Percentiles rank a stretch among this genome's conserved stretches.
Evolutionary conservation across 2,329 filamentous ascomycete genomes (phyloP).

Genomic region (Arthrobotrys megalospora): DNA sequence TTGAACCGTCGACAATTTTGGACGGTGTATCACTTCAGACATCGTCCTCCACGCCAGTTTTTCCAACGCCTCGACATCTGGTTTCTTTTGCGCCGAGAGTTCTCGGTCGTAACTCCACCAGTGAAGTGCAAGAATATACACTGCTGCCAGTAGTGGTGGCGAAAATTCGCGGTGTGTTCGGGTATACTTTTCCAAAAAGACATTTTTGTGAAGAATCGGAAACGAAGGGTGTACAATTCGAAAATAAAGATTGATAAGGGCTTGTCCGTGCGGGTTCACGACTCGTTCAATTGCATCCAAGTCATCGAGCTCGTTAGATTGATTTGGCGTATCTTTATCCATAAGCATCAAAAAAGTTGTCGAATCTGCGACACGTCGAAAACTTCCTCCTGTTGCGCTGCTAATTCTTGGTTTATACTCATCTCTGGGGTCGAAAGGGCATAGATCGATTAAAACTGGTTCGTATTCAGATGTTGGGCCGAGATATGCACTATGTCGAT

Average conservation of each 20-base stretch:
- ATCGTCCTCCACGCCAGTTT: constrained; percentile 80
- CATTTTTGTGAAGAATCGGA: constrained; percentile 75
- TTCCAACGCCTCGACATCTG: constrained; percentile 82
- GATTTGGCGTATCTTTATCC: constrained; percentile 80
- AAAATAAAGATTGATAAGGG: constrained; percentile 85
- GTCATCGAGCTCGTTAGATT: constrained; percentile 76
- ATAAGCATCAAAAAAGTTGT: constrained; percentile 86
- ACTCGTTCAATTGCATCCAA: constrained; percentile 78
- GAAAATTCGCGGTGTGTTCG: constrained; percentile 74
- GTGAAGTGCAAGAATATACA: constrained; percentile 76
- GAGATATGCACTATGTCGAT: constrained; percentile 86
- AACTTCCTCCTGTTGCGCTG: constrained; percentile 71
- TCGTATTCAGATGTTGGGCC: constrained; percentile 87
- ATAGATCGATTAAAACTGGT: constrained; percentile 84
- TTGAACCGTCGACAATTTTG: constrained; percentile 85
- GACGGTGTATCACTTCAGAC: constrained; percentile 82
- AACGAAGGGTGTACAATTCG: constrained; percentile 74
- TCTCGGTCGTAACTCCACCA: constrained; percentile 75
- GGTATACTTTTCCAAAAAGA: constrained; percentile 75
- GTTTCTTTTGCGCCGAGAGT: constrained; percentile 71
- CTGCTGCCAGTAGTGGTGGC: constrained; percentile 74
- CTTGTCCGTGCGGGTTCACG: constrained; percentile 82
- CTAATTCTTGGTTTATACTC: constrained; percentile 78
- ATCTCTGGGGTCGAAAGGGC: constrained; percentile 83
- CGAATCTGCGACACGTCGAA: constrained; percentile 81